These are phyloP conservation scores for Leucosporidium yakuticum DNA, from an alignment of 768 basidiomycete genomes.

Conservation along the genomic window DNA sequence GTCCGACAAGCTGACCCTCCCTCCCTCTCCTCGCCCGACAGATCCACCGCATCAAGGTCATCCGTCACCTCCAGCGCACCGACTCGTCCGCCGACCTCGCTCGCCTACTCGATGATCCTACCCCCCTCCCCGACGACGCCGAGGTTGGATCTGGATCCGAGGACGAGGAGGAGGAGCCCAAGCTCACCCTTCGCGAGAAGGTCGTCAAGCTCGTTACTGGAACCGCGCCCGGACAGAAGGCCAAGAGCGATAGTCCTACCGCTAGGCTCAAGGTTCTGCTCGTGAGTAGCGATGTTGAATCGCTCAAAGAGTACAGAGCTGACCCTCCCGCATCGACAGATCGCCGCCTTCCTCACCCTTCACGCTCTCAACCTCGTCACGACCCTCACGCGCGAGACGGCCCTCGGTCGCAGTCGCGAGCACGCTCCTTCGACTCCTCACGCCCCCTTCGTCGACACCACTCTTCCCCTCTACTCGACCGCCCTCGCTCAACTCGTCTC, in stretches of 20 bases:
- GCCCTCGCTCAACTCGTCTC: conserved; percentile 58
- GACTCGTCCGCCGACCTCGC: conserved; percentile 39
- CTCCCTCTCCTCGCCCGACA: not conserved
- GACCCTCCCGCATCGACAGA: conserved; percentile 38
- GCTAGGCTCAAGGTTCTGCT: conserved; percentile 81
- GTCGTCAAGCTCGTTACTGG: conserved; percentile 34
- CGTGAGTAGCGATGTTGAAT: conserved; percentile 43
- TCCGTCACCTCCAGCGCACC: conserved; percentile 43
- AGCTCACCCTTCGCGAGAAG: conserved; percentile 27
- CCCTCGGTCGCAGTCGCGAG: conserved; percentile 50
- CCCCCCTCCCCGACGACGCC: conserved; percentile 20
- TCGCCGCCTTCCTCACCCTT: conserved; percentile 81
- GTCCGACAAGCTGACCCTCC: not conserved
- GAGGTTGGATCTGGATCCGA: conserved; percentile 7
- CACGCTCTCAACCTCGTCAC: conserved; percentile 91
- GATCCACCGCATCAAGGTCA: conserved; percentile 50
- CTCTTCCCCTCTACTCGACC: conserved; percentile 55
- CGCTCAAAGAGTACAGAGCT: conserved; percentile 42
- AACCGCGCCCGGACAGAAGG: conserved; percentile 35
- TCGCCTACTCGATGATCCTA: conserved; percentile 35
- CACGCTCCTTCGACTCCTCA: conserved; percentile 39
- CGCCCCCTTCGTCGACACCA: conserved; percentile 62
- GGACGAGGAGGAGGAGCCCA: conserved; percentile 17
- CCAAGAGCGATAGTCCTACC: conserved; percentile 66
- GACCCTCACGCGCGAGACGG: conserved; percentile 68